A percentile compares a stretch with the other conserved stretches of the same genome.
Evolutionary conservation across 805 yeast species (phyloP).

Genomic region (Candida dendrica): DNA sequence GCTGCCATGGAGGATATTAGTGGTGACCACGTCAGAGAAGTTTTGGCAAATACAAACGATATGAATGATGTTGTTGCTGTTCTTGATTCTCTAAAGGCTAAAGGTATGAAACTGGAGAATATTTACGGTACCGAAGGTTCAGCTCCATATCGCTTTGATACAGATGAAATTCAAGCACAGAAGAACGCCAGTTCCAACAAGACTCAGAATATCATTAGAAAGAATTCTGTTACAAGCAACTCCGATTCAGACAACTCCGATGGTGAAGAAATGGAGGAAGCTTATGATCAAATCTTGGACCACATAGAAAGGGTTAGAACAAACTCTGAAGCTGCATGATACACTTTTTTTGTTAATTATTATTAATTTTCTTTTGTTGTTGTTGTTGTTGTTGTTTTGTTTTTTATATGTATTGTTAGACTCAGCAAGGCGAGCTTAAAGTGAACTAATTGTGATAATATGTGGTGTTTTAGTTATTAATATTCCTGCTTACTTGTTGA

Average conservation of each 20-base stretch:
- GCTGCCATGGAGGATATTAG: constrained; percentile 21
- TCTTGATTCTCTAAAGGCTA: constrained; percentile 30
- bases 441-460: too few relatives aligned
- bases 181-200: neutral
- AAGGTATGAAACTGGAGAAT: constrained; percentile 32
- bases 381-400: too few relatives aligned
- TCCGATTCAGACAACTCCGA: constrained; percentile 7
- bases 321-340: constrained; percentile 2
- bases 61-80: constrained; percentile 29
- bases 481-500: too few relatives aligned
- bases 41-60: constrained; percentile 28
- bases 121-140: constrained; percentile 18
- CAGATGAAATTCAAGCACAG: neutral
- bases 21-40: constrained; percentile 29
- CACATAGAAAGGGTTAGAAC: constrained; percentile 28
- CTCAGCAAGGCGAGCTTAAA: too few relatives aligned
- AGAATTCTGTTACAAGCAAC: constrained; percentile 3
- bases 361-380: too few relatives aligned
- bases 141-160: constrained; percentile 4
- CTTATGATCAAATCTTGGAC: constrained; percentile 35
- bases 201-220: neutral
- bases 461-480: too few relatives aligned
- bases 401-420: too few relatives aligned
- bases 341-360: too few relatives aligned
- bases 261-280: constrained; percentile 25